Base-by-base conservation (phyloP, 176 grass and related monocot species). In the Eremochloa ophiuroides region DNA sequence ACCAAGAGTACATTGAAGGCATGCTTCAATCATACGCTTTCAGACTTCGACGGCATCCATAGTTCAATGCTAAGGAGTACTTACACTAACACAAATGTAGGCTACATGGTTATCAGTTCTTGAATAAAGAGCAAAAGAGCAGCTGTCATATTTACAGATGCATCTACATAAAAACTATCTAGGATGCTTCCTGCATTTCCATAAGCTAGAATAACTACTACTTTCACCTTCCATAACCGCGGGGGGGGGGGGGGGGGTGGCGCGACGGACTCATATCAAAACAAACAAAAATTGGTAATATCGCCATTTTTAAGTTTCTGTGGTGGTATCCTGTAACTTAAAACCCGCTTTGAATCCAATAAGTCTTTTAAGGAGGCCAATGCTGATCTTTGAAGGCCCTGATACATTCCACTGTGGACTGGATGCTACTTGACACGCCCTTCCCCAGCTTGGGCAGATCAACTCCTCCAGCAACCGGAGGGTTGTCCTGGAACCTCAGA, bases 351-450 rank as follows among this genome's bases (percentile, higher is more conserved):
- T 46, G 29, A 12, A 77, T 2, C 9, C 27, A 20, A 31, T 48
- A 5, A 17, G 44, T 31, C 6, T 37, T n/a, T 68, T 53, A 87
- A 25, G 69, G 85, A 69, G 88, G 94, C 92, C 92, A 89, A 14
- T 83, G 53, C 58, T 92, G 83, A 77, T 94, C 82, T 85, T 81
- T 97, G 69, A 94, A 92, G 56, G 92, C 80, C 83, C 60, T 91
- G 48, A 94, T 85, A 81, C 81, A 91, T 39, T 94, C 80, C 64
- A 90, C 33, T 10, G 80, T 85, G 23, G 95, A 94, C 69, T 35
- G 65, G 37, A 97, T 93, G 37, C 81, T 81, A 69, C 75, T 89
- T 55, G 90, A 91, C 33, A 92, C 35, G 4, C 66, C 77, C 34
- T 83, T 89, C 28, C 87, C 85, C 43, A 97, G 71, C 62, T 87